Base-by-base conservation (phyloP, 1,284 basidiomycete species). In the Polyporus tsugae region DNA sequence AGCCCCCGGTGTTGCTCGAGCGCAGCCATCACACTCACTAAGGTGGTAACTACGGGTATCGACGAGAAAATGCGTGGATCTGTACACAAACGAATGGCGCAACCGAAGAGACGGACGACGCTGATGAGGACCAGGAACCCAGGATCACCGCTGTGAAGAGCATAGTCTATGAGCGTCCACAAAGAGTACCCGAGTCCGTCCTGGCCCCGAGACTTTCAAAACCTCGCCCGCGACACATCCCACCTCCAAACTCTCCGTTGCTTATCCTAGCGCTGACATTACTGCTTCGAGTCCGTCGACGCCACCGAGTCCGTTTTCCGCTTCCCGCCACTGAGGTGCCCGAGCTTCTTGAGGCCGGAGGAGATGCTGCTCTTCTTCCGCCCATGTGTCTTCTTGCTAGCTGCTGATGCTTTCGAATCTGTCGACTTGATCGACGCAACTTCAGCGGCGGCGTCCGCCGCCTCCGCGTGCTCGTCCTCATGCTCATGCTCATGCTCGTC, bases 301-400 rank as follows among this genome's bases (percentile, higher is more conserved):
- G 82, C 81, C 66, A 77, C 79, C 36, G 87, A 86, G 74, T 86
- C 87, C 75, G 85, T 85, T 81, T 85, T 90, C 80, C 85, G 80
- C 73, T 80, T 83, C 63, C 80, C 75, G n/a, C 58, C 58, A 58
- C 77, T 83, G 38, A 87, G 75, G 55, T 84, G 79, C 52, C 84
- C 84, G 58, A 90, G 76, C 75, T 86, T 87, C 80, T 89, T 91
- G 71, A 90, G 78, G 53, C 82, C 82, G 25, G 86, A 81, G 46
- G 89, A 81, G 61, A 86, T 87, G 60, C 72, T 89, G 59, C 74
- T 76, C 78, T 84, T 88, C 72, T 87, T 90, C 71, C 72, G 69
- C 77, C 89, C 85, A 65, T 87, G 85, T 42, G 79, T 80, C 63
- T 79, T 81, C 63, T 70, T 71, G 59, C 66, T 69, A 17, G 68